Evolutionary conservation across 441 rosid genomes (phyloP).

Genomic region (Erodium moschatum): DNA sequence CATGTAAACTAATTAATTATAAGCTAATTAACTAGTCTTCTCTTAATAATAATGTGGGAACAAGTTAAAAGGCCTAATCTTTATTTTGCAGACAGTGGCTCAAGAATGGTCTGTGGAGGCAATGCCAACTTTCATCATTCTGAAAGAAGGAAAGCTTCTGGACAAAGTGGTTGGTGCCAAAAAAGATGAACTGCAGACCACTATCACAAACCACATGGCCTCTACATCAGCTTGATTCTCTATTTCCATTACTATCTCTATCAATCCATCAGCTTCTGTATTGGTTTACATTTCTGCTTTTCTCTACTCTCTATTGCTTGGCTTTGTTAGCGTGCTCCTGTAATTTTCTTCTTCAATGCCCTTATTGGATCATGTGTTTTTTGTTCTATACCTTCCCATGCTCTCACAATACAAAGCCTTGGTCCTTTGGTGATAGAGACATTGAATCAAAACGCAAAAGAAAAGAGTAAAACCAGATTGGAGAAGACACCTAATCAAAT

Average conservation of each 20-base stretch:
- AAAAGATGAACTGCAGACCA: slow-evolving; percentile 60
- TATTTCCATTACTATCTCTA: no score
- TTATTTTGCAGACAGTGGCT: slow-evolving; percentile 51
- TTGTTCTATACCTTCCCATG: not conserved
- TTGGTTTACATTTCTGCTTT: slow-evolving; percentile 2
- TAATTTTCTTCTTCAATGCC: not conserved
- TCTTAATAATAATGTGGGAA: no score
- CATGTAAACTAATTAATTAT: no score
- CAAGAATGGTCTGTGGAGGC: slow-evolving; percentile 77
- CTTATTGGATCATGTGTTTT: not conserved
- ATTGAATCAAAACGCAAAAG: not conserved
- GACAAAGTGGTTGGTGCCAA: slow-evolving; percentile 84
- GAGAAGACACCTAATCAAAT: slow-evolving; percentile 12
- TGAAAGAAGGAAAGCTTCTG: slow-evolving; percentile 65
- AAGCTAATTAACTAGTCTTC: no score
- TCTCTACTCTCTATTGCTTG: not conserved
- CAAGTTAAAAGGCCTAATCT: no score
- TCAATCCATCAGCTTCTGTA: no score
- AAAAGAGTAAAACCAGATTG: not conserved
- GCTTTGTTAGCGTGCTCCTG: not conserved
- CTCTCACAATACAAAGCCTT: not conserved
- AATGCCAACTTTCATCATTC: slow-evolving; percentile 80
- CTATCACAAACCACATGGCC: slow-evolving; percentile 52
- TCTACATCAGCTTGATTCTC: slow-evolving; percentile 9
- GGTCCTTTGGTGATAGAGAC: not conserved